Base-by-base conservation (phyloP, 2,329 filamentous ascomycete genomes). In the Fusarium brachygibbosum region DNA sequence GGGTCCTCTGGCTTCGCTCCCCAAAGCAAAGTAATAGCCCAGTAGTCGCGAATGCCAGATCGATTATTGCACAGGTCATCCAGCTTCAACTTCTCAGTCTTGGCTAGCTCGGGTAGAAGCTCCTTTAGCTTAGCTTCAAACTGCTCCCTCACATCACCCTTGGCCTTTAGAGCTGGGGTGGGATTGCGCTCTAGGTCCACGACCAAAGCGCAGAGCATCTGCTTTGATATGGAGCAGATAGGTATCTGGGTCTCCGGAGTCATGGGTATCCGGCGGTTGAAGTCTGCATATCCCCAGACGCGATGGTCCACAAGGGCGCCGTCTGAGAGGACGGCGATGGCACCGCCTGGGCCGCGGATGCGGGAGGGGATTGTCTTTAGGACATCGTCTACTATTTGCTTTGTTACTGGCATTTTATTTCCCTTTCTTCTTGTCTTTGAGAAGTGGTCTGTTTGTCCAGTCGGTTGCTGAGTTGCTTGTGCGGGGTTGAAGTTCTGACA, bases 251-350 rank as follows among this genome's bases (percentile, higher is more conserved):
- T 66, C 17, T 68, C 65, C 12, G 35, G 19, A 6, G 65, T 52
- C 66, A 68, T 68, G 37, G 66, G 66, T 12, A 69, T 56, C n/a
- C 65, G 46, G 14, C 14, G 37, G 11, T 69, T 65, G 41, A 68
- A 68, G 49, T 68, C 66, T 29, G 66, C 65, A 45, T 69, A 68
- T 4, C 66, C 66, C 66, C 66, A 68, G 14, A 68, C 65, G 16
- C 42, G 29, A 12, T 66, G 53, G 19, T 34, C 38, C 19, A 69
- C 35, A 5, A 68, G 65, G 21, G 35, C 49, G 10, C 66, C 60
- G 19, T 68, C 66, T 54, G 62, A 55, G 35, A 68, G 35, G 2
- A 68, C 60, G 16, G 66, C 66, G 16, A 68, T 52, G 9, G 66
- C 66, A 17, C 65, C 66, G 6, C 66, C 65, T 48, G 66, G 66